Base-by-base conservation (phyloP, 345 rosid species). In the Erysimum cheiranthoides region DNA sequence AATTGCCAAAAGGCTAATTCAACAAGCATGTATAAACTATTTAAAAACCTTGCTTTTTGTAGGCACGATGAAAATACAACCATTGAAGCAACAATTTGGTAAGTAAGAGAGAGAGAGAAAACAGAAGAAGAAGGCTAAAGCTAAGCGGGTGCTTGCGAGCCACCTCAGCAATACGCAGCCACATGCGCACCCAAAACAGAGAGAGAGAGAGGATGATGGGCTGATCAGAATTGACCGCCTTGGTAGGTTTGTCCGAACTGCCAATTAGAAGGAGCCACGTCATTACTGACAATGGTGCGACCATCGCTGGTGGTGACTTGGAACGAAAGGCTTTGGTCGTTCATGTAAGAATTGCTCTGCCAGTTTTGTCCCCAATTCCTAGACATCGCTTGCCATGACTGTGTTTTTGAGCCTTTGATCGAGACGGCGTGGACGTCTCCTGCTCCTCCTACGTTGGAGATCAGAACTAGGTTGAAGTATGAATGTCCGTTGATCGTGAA, bases 341-440 rank as follows among this genome's bases (percentile, higher is more conserved):
- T 88, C 36, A 94, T 79, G 76, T 86, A 84, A 12, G 91, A 82
- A 52, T 94, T 94, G 85, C 98, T 94, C 73, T 94, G 98, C 98
- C 98, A 94, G 78, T 94, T 94, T 76, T 94, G 98, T 10, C 98
- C 98, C 98, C 98, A 94, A 46, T 94, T 94, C 64, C 98, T 84
- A 10, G 98, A 94, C 98, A 94, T 84, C 5, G 92, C 13, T 75
- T 90, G 97, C 98, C 98, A 94, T 2, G 79, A 61, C 50, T 88
- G 89, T 5, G 97, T 75, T 8, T 86, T 89, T 0, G 96, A 86
- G n/a, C 98, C 98, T 76, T 89, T 94, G 85, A 94, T 90, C 9
- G 98, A 92, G 3, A 85, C 98, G 0, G 95, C 27, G 10, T 85
- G 87, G 0, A 92, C 84, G 51, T 94, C 98, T 54, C 98, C 98